Evolutionary conservation across 441 rosid species (phyloP).

Genomic region (Daphne laureola): DNA sequence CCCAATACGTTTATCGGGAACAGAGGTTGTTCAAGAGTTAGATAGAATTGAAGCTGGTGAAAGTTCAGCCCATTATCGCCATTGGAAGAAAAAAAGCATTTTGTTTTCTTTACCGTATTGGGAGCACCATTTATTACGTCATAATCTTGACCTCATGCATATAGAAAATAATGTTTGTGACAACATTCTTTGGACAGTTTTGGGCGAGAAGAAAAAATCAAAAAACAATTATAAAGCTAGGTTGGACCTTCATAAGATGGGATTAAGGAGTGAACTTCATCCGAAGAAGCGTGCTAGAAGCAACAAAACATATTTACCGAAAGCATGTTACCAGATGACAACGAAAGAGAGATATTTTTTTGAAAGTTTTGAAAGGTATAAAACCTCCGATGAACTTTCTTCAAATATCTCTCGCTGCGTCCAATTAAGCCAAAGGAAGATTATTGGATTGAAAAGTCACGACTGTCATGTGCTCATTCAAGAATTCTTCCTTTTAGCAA

Average conservation of each 20-base stretch:
- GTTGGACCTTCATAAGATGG: neutral
- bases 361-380: neutral
- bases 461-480: neutral
- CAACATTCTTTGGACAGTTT: neutral
- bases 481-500: neutral
- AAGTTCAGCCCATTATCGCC: neutral
- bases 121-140: neutral
- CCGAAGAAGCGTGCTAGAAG: neutral
- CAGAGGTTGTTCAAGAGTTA: too few species aligned
- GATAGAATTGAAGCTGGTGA: too few species aligned
- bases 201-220: neutral
- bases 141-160: conserved; percentile 11
- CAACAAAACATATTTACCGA: neutral
- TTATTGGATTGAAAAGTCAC: neutral
- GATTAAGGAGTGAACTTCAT: neutral
- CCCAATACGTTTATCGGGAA: too few species aligned
- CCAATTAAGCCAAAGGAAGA: neutral
- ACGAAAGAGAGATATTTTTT: neutral
- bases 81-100: neutral
- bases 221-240: neutral
- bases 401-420: neutral
- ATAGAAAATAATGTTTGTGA: neutral
- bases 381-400: neutral
- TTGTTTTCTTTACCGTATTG: neutral
- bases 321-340: neutral